Conservation (phyloP, 2,329 filamentous ascomycete species). For the Incumbomyces lentus region DNA sequence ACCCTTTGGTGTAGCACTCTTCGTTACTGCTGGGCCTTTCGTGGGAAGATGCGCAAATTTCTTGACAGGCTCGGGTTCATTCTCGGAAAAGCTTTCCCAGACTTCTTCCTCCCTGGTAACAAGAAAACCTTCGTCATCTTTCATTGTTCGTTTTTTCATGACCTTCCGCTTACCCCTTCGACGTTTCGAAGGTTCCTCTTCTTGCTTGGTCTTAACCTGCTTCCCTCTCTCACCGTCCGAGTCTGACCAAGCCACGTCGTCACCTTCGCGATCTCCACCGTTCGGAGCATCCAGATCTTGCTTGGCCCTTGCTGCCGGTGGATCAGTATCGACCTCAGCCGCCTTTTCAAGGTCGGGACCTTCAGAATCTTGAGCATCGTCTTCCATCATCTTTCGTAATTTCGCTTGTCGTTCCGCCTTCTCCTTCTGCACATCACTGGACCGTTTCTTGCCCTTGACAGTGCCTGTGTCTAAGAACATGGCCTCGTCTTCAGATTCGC, state of each 20-base stretch:
- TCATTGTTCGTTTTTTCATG: constrained; percentile 76
- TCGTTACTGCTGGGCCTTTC: not conserved
- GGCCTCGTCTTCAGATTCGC: constrained; percentile 43
- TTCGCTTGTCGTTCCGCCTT: constrained; percentile 51
- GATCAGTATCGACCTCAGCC: constrained; percentile 7
- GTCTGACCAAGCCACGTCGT: constrained; percentile 19
- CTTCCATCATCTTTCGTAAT: constrained; percentile 66
- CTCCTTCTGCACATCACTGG: constrained; percentile 15
- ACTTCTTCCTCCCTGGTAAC: constrained; percentile 74
- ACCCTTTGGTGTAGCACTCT: constrained; percentile 30
- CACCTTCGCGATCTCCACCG: constrained; percentile 42
- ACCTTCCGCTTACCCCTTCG: constrained; percentile 67
- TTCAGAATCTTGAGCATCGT: constrained; percentile 39
- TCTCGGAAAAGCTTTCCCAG: constrained; percentile 92
- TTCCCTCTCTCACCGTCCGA: constrained; percentile 13
- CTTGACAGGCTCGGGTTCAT: constrained; percentile 52
- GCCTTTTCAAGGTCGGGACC: constrained; percentile 21
- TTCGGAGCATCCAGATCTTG: constrained; percentile 9
- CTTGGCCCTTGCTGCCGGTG: constrained; percentile 9
- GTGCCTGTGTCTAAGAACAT: constrained; percentile 35
- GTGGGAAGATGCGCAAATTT: not conserved
- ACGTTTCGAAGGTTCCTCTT: constrained; percentile 47
- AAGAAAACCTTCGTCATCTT: constrained; percentile 83
- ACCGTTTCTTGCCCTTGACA: constrained; percentile 27
- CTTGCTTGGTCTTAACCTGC: constrained; percentile 8